phyloP scores from a whole-genome alignment of 164 flowering plant genomes.

The Saururus chinensis region DNA sequence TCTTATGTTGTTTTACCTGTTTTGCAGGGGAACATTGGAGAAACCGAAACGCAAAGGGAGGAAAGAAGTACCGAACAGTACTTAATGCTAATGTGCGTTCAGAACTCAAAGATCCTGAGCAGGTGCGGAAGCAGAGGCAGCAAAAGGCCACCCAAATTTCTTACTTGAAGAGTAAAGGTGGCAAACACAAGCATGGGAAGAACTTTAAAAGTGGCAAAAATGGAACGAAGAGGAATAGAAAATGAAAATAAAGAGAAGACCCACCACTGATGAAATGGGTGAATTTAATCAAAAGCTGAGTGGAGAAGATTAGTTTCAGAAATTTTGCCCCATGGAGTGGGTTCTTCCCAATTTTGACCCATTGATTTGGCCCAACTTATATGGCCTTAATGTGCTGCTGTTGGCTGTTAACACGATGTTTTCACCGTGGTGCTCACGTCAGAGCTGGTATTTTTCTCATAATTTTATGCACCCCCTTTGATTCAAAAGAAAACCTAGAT shows the following conservation, averaged over 20 bases:
- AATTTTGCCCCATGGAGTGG: too few species aligned
- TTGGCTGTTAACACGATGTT: too few species aligned
- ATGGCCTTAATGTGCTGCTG: neutral
- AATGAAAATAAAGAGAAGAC: neutral
- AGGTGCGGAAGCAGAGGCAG: constrained; percentile 71
- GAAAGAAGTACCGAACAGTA: constrained; percentile 24
- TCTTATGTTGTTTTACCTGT: neutral
- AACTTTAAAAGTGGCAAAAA: constrained; percentile 18
- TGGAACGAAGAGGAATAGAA: constrained; percentile 17
- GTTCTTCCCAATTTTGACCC: too few species aligned
- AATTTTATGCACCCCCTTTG: too few species aligned
- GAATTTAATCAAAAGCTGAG: too few species aligned
- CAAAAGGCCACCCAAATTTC: constrained; percentile 46
- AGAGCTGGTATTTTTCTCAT: too few species aligned
- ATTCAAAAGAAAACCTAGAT: too few species aligned
- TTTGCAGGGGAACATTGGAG: constrained; percentile 25
- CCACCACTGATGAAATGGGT: too few species aligned
- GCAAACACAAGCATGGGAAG: constrained; percentile 32
- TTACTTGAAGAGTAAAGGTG: constrained; percentile 38
- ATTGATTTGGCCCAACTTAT: neutral
- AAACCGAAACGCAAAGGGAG: constrained; percentile 33
- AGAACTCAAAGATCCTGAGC: constrained; percentile 69
- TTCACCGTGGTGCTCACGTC: too few species aligned
- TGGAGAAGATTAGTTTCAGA: too few species aligned
- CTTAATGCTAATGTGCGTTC: constrained; percentile 83